Evolutionary conservation across 2,329 filamentous ascomycete species (phyloP), one percentile per base, ranked within the genome.

Genomic region (Aspergillus hiratsukae): DNA sequence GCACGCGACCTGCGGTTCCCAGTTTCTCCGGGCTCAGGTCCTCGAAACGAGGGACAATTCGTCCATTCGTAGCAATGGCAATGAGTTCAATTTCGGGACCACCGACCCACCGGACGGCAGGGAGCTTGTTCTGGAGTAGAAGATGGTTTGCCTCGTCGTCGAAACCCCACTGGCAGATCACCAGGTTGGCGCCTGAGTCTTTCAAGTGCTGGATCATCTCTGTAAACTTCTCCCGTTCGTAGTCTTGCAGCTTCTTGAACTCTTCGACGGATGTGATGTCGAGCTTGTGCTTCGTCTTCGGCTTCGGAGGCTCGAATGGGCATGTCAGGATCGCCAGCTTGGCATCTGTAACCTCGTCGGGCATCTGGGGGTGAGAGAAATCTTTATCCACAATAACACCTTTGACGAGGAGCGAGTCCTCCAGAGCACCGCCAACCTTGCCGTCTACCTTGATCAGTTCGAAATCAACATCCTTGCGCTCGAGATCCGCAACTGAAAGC

Each of bases 201-300:
- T 99, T 99, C 81, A 99, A 94, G 77, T 97, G 90, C 72, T 95
- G 83, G 68, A 99, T 97, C 94, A 99, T 99, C 80, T 97, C 93
- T 57, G 90, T 84, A 72, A 99, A 99, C 79, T 97, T 99, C 72
- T 90, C 89, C 68, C 87, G 87, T 78, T 99, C 94, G 79, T 99
- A 99, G 66, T 83, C 90, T 73, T 99, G 94, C 63, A 99, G 80
- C 78, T 95, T 94, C 82, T 96, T 97, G 83, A 96, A 99, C 79
- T 99, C 94, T 66, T 97, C 93, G 7, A 99, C 93, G 45, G 87
- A 90, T 55, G 91, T 94, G 72, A 99, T 99, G 71, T 99, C 94
- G 60, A 99, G 85, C 82, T 97, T 96, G 79, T 99, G 94, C 85
- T 99, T 99, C 49, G 94, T 99, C 85, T 99, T 99, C 65, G 94